These are phyloP conservation scores for Rhizopogon vesiculosus DNA, from an alignment of 768 basidiomycete species.

Conservation along the genomic window DNA sequence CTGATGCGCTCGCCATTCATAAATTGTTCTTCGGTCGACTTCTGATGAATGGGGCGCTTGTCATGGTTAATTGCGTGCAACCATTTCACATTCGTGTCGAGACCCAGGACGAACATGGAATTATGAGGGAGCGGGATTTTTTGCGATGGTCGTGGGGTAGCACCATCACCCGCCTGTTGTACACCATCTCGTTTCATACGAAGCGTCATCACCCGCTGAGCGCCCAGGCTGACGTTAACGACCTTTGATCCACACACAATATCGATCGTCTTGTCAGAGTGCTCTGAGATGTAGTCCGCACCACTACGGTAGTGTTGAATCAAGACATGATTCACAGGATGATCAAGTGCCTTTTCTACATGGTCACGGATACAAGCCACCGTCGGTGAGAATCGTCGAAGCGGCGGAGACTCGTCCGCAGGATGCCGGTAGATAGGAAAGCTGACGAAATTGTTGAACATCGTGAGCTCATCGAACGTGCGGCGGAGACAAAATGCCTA, in stretches of 20 bases:
- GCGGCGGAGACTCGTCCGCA: constrained; percentile 69
- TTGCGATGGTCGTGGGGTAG: constrained; percentile 40
- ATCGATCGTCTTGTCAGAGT: constrained; percentile 85
- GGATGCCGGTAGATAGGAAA: constrained; percentile 82
- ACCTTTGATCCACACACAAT: constrained; percentile 69
- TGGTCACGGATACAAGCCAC: constrained; percentile 59
- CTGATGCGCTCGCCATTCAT: constrained; percentile 68
- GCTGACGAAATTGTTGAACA: constrained; percentile 26
- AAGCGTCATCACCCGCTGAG: constrained; percentile 74
- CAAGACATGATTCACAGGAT: constrained; percentile 79
- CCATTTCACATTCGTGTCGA: constrained; percentile 69
- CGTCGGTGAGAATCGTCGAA: constrained; percentile 63
- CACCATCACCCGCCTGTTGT: constrained; percentile 11
- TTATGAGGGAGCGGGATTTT: constrained; percentile 75
- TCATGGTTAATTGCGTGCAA: constrained; percentile 75
- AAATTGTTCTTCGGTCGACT: constrained; percentile 50
- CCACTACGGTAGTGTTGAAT: constrained; percentile 80
- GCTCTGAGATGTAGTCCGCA: constrained; percentile 80
- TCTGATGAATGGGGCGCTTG: constrained; percentile 54
- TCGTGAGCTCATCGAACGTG: not conserved
- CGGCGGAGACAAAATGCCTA: constrained; percentile 10
- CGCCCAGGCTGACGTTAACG: constrained; percentile 79
- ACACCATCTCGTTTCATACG: constrained; percentile 52
- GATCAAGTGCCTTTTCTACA: constrained; percentile 53
- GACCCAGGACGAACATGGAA: constrained; percentile 79